Conservation (phyloP, 2,329 filamentous ascomycete species). For the Myriosclerotinia curreyana region DNA sequence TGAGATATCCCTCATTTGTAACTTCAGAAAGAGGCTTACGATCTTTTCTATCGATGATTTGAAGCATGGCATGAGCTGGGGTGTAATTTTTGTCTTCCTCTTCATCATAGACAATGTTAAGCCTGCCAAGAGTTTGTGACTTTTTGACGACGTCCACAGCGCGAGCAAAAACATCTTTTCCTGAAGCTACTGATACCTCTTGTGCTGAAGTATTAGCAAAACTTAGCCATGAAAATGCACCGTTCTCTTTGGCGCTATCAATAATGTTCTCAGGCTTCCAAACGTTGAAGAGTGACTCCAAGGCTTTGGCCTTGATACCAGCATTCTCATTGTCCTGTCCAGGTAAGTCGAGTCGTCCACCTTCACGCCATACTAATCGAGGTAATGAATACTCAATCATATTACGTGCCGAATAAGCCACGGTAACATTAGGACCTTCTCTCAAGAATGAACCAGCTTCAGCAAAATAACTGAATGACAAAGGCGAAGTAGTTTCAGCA, state of each 20-base stretch:
- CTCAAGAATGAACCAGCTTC: constrained; percentile 94
- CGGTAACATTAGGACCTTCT: constrained; percentile 74
- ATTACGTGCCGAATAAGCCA: constrained; percentile 85
- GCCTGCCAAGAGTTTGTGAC: constrained; percentile 58
- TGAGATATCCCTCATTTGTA: constrained; percentile 68
- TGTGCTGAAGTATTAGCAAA: constrained; percentile 75
- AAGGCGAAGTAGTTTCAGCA: constrained; percentile 83
- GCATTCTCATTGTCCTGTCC: constrained; percentile 70
- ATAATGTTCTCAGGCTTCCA: constrained; percentile 79
- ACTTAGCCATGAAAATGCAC: constrained; percentile 83
- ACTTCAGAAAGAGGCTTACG: constrained; percentile 65
- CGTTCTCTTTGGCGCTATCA: constrained; percentile 56
- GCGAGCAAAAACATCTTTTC: constrained; percentile 69
- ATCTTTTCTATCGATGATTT: constrained; percentile 69
- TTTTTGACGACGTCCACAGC: constrained; percentile 58
- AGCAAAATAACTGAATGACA: constrained; percentile 81
- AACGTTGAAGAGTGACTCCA: constrained; percentile 83
- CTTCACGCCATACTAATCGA: constrained; percentile 75
- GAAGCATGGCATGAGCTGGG: constrained; percentile 75
- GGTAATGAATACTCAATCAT: constrained; percentile 82
- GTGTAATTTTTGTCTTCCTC: constrained; percentile 59
- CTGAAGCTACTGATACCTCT: constrained; percentile 69
- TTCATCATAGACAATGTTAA: constrained; percentile 70
- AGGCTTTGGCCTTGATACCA: constrained; percentile 75
- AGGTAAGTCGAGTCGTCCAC: constrained; percentile 70